These are phyloP conservation scores for Fusarium temperatum DNA, from an alignment of 2,329 filamentous ascomycete genomes.

Conservation along the genomic window DNA sequence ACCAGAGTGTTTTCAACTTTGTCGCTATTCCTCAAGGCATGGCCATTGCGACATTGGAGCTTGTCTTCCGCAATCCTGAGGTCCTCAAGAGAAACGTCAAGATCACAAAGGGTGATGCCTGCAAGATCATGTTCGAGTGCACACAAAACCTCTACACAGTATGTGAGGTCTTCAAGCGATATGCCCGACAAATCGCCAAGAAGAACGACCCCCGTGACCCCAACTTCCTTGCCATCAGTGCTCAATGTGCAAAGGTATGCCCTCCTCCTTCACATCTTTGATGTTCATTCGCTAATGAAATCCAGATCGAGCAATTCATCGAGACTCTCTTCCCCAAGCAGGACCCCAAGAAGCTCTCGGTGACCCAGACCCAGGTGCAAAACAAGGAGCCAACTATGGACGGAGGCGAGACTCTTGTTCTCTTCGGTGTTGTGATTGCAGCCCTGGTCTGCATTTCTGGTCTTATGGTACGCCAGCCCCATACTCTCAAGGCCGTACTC, in stretches of 20 bases:
- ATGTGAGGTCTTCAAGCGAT: constrained; percentile 82
- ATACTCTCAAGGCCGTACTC: not conserved
- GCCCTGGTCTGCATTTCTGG: constrained; percentile 77
- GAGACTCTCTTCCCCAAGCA: constrained; percentile 91
- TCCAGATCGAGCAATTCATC: constrained; percentile 91
- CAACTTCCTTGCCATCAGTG: constrained; percentile 90
- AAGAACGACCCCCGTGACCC: constrained; percentile 96
- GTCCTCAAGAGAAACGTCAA: constrained; percentile 92
- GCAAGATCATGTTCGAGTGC: constrained; percentile 88
- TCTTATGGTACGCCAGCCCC: constrained; percentile 74
- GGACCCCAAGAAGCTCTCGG: constrained; percentile 68
- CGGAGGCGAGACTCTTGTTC: constrained; percentile 68
- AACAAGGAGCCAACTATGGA: constrained; percentile 58
- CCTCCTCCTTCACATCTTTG: not conserved
- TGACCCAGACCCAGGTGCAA: constrained; percentile 50
- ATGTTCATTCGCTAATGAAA: constrained; percentile 17
- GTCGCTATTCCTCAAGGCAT: constrained; percentile 96
- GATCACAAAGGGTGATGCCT: constrained; percentile 95
- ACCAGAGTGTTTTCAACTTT: constrained; percentile 99
- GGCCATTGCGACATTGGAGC: constrained; percentile 94
- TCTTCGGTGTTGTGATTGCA: constrained; percentile 72
- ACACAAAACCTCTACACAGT: constrained; percentile 88
- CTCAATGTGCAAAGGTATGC: constrained; percentile 82
- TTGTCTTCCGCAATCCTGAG: constrained; percentile 89
- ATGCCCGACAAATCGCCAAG: constrained; percentile 82